Evolutionary conservation across 306 rosid genomes (phyloP).

Genomic region (Prunus mira): DNA sequence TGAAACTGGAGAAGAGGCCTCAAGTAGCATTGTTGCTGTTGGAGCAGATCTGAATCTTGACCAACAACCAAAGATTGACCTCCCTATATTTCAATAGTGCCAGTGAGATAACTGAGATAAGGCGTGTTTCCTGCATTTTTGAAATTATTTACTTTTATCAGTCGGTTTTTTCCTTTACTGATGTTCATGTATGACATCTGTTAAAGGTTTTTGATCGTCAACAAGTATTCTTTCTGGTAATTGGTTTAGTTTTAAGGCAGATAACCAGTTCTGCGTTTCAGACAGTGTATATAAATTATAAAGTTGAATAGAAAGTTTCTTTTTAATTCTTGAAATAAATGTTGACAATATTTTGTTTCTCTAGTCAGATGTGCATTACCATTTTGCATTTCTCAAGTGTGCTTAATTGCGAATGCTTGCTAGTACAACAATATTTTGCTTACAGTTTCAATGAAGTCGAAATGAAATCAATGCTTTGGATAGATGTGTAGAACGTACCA

Average conservation of each 20-base stretch:
- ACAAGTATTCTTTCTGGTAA: background rate
- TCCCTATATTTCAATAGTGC: conserved; percentile 65
- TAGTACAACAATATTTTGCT: no score
- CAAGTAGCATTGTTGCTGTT: conserved; percentile 45
- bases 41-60: conserved; percentile 20
- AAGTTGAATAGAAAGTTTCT: background rate
- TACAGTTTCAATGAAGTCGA: no score
- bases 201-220: background rate
- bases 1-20: conserved; percentile 51
- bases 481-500: no score
- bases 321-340: background rate
- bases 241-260: background rate
- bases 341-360: background rate
- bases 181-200: background rate
- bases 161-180: background rate
- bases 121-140: background rate
- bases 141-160: background rate
- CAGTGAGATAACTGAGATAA: conserved; percentile 3
- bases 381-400: no score
- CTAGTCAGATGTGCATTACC: background rate
- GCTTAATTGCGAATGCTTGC: no score
- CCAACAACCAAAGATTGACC: conserved; percentile 48
- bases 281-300: conserved; percentile 3
- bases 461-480: no score
- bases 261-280: background rate